Conservation (phyloP, 202 grass and related monocot genomes). For the Carex arenaria region DNA sequence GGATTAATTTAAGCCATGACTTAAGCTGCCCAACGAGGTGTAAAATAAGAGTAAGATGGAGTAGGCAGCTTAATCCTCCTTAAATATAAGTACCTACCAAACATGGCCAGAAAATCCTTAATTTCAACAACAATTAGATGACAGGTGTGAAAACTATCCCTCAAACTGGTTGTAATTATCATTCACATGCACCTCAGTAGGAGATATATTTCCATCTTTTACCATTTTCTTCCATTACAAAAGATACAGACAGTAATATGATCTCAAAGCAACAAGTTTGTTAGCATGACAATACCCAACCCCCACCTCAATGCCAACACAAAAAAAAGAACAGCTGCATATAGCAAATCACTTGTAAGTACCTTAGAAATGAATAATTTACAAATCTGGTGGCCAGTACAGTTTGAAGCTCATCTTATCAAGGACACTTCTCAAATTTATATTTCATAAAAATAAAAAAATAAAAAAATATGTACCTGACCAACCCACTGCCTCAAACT, state of each 20-base stretch:
- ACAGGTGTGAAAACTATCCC: constrained; percentile 1
- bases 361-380: constrained; percentile 13
- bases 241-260: background rate
- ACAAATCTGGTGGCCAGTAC: background rate
- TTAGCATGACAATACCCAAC: background rate
- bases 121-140: constrained; percentile 7
- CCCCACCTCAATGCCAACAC: background rate
- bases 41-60: too few species aligned
- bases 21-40: too few species aligned
- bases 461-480: constrained; percentile 61
- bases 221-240: background rate
- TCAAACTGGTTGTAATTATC: background rate
- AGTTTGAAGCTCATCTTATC: background rate
- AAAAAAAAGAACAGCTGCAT: background rate
- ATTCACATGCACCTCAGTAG: constrained; percentile 14
- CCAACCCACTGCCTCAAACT: constrained; percentile 93
- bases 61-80: too few species aligned
- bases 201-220: background rate
- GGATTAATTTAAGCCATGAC: too few species aligned
- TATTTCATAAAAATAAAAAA: constrained; percentile 17
- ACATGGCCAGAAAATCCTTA: background rate
- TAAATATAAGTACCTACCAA: too few species aligned
- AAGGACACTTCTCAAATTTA: constrained; percentile 1
- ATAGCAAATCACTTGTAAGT: background rate
- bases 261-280: background rate